Base-by-base conservation (phyloP, 441 rosid species). In the Bruguiera hainesii region DNA sequence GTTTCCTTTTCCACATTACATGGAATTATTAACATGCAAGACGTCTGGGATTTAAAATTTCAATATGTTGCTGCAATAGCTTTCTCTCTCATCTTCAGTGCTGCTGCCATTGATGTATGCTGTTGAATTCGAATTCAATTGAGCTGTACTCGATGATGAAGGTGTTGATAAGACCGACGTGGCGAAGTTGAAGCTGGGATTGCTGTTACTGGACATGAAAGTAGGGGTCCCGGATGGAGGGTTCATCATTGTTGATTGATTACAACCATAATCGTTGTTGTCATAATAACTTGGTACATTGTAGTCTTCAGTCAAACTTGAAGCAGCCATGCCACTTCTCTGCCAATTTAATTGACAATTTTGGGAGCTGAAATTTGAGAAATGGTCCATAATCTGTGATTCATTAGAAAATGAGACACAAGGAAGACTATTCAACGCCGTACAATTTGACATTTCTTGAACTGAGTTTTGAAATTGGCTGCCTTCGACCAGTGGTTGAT, bases 71-170 rank as follows among this genome's bases (percentile, higher is more conserved):
- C 96, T 90, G 72, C 93, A 79, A 11, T 85, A 82, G 75, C 89
- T 86, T 57, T 88, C 91, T 64, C 81, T 83, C 75, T 92, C 98
- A 60, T 88, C 95, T 64, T 88, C 93, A 6, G 80, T 57, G 29
- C 68, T 55, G 75, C 81, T 72, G 35, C 81, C 30, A 39, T 85
- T 82, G 75, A 85, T 72, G 63, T 79, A 83, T 0, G 89, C 48
- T 0, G 90, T 84, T 25, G 96, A 83, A 50, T 79, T 81, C n/a
- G 96, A 88, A 67, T 83, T 82, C 82, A 88, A 59, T 25, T 85
- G 81, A 13, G 89, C 78, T 19, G 93, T 84, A 64, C 93, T 84
- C 8, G 93, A 87, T n/a, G 94, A 80, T 21, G 94, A 80, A 60
- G 86, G 84, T 50, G 93, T 84, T 39, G 90, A 79, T 59, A 86